Percentiles rank a stretch among this genome's conserved stretches.
phyloP scores from a whole-genome alignment of 1,284 basidiomycete genomes.

The Trametes versicolor region DNA sequence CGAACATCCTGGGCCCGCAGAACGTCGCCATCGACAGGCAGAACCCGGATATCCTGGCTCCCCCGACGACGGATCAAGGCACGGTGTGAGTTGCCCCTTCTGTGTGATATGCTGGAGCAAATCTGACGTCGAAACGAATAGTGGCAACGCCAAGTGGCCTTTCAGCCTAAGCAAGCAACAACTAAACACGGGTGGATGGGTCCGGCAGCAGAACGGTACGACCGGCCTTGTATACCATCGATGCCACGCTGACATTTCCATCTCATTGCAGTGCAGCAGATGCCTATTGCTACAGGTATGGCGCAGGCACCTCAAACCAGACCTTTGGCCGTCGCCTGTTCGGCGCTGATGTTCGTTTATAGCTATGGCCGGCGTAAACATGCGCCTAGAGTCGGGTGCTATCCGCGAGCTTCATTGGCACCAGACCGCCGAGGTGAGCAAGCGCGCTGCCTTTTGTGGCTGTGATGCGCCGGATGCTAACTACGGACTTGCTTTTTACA shows the following conservation, averaged over 20 bases:
- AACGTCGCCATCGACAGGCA: conserved; percentile 59
- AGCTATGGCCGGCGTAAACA: conserved; percentile 73
- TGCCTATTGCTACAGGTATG: conserved; percentile 68
- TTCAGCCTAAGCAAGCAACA: conserved; percentile 73
- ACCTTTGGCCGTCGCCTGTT: background rate
- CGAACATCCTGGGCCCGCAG: conserved; percentile 62
- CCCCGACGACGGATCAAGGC: conserved; percentile 71
- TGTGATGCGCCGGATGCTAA: background rate
- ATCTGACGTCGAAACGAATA: conserved; percentile 34
- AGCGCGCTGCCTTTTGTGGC: background rate
- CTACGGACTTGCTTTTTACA: conserved; percentile 32
- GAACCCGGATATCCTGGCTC: conserved; percentile 69
- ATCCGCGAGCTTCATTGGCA: conserved; percentile 80
- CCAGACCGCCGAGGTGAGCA: conserved; percentile 63
- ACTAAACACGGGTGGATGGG: conserved; percentile 75
- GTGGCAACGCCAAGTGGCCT: conserved; percentile 72
- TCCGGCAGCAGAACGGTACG: conserved; percentile 69
- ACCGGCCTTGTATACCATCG: background rate
- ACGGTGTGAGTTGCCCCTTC: conserved; percentile 52
- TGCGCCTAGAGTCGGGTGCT: conserved; percentile 70
- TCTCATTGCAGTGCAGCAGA: conserved; percentile 53
- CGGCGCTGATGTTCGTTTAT: conserved; percentile 1
- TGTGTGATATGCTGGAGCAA: background rate
- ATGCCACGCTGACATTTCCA: background rate
- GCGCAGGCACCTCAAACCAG: background rate